These are phyloP conservation scores for Pyrenochaeta sp. DNA, from an alignment of 2,329 filamentous ascomycete genomes.

Conservation along the genomic window DNA sequence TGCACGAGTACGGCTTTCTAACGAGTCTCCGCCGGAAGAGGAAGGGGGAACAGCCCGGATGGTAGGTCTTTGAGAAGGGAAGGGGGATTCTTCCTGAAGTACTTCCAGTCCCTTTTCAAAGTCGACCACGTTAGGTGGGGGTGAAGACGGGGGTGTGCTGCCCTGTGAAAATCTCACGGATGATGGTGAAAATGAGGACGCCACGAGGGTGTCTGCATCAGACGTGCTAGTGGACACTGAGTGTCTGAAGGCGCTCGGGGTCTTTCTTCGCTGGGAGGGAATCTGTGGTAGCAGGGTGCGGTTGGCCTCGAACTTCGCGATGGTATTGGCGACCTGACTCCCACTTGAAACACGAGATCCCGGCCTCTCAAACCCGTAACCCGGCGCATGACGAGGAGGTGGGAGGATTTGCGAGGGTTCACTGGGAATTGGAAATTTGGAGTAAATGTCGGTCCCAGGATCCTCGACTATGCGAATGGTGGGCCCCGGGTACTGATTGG, in stretches of 20 bases:
- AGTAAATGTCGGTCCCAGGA: constrained; percentile 43
- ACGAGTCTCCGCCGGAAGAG: constrained; percentile 40
- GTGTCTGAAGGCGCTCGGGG: constrained; percentile 37
- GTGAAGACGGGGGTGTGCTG: constrained; percentile 49
- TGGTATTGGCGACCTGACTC: constrained; percentile 46
- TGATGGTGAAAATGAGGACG: constrained; percentile 45
- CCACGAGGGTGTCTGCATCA: constrained; percentile 48
- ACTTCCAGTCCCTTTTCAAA: constrained; percentile 41
- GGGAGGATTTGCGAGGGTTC: constrained; percentile 50
- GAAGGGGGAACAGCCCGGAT: constrained; percentile 50
- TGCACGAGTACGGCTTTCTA: constrained; percentile 41
- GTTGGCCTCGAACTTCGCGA: constrained; percentile 47
- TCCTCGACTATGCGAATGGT: constrained; percentile 53
- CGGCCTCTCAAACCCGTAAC: constrained; percentile 48
- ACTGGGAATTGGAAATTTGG: constrained; percentile 50
- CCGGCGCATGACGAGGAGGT: constrained; percentile 47
- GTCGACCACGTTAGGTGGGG: constrained; percentile 36
- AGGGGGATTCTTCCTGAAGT: constrained; percentile 42
- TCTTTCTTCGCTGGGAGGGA: constrained; percentile 42
- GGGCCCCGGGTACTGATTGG: constrained; percentile 46
- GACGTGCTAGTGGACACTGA: constrained; percentile 49
- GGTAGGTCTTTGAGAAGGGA: constrained; percentile 34
- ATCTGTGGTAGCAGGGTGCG: constrained; percentile 42
- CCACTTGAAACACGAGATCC: constrained; percentile 50
- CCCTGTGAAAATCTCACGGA: constrained; percentile 49